Base-by-base conservation (phyloP, 345 rosid genomes). In the Euphorbia lathyris region DNA sequence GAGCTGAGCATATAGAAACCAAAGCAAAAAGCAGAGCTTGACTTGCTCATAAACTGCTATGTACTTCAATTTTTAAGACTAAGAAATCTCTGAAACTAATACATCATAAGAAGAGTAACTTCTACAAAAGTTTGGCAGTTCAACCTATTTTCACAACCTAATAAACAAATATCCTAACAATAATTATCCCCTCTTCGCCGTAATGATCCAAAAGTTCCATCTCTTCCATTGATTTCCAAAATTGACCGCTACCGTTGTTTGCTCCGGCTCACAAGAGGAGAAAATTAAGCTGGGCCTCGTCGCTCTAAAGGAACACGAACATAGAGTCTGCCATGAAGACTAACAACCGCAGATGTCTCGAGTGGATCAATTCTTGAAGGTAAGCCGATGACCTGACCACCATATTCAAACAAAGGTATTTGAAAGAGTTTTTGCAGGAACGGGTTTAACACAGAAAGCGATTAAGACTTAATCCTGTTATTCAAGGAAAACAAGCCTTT, bases 321-420 rank as follows among this genome's bases (percentile, higher is more conserved):
- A 74, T 80, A 84, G 68, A 88, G 84, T 57, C 91, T 81, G 14
- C 98, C 98, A 45, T 93, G 93, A 76, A 87, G 81, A 81, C 89
- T 90, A 64, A 90, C 89, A 53, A 84, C 88, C 0, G 98, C 91
- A 13, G 91, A 76, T 51, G 90, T 86, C 27, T 76, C 83, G 51
- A 77, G 85, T n/a, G 97, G 96, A 79, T 93, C 88, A 9, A 93
- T 90, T 80, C 91, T 90, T 52, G 82, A 72, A 9, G 98, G 86
- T 70, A 93, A 81, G 79, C 58, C 74, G 71, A 92, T 86, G 20
- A 93, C 86, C 97, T 93, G 87, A 68, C 73, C 74, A 72, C 51
- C 48, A 67, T 55, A 68, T 23, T 53, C 38, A 57, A 23, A 63
- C 56, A 27, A 40, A 72, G 53, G 29, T 34, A 63, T 13, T 67